These are phyloP conservation scores for Scorias spongiosa DNA, from an alignment of 2,329 filamentous ascomycete genomes.

Conservation along the genomic window DNA sequence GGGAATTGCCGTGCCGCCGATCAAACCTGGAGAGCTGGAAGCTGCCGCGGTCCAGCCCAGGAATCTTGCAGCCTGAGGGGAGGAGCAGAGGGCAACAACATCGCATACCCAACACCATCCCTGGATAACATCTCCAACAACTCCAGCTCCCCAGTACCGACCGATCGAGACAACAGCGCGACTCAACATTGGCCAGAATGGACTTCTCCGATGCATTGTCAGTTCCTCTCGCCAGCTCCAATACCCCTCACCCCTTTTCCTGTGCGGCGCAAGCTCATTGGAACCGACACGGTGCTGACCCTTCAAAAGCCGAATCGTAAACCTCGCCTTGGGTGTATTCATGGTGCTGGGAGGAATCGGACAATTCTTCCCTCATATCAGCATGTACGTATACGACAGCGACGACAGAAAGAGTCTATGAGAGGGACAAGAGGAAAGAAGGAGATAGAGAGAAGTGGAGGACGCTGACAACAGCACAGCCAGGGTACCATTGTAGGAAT, in stretches of 20 bases:
- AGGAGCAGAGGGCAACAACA: background rate
- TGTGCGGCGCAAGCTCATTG: background rate
- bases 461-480: constrained; percentile 24
- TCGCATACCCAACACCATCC: background rate
- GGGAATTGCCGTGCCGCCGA: no score
- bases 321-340: constrained; percentile 72
- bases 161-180: no score
- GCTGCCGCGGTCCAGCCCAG: background rate
- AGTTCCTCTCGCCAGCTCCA: constrained; percentile 24
- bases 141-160: no score
- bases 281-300: background rate
- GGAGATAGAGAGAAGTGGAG: background rate
- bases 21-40: no score
- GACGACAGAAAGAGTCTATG: background rate
- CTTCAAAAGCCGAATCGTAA: constrained; percentile 67
- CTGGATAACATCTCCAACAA: no score
- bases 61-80: background rate
- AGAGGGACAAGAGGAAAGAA: constrained; percentile 14
- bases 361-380: constrained; percentile 44
- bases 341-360: constrained; percentile 74
- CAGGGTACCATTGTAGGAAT: constrained; percentile 62
- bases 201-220: constrained; percentile 89
- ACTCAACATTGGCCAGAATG: constrained; percentile 38
- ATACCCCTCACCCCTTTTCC: background rate
- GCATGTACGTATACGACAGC: constrained; percentile 39